Conservation (phyloP, 129 eudicot species). For the Chrysanthemum seticuspe region DNA sequence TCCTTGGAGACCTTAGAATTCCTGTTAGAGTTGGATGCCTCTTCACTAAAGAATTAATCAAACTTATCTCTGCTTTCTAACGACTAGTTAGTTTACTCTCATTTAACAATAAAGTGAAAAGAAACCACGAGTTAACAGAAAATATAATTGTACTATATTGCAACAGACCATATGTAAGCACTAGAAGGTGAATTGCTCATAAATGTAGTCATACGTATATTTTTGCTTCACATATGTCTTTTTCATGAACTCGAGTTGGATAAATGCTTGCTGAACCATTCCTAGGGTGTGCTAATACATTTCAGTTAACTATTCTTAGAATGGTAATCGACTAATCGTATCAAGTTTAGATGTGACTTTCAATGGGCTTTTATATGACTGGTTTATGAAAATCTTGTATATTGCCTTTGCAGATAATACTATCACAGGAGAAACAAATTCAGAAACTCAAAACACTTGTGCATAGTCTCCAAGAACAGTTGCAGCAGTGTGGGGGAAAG, state of each 20-base stretch:
- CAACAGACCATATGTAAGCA: not conserved
- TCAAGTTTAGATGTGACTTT: not conserved
- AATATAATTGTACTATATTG: not conserved
- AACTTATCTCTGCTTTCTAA: not conserved
- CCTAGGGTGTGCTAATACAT: not conserved
- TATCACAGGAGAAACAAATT: slow-evolving; percentile 53
- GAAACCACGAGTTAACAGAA: not conserved
- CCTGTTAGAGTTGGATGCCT: too few species aligned
- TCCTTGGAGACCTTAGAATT: not conserved
- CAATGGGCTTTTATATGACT: not conserved
- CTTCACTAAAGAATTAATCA: too few species aligned
- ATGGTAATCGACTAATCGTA: not conserved
- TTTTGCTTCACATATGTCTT: not conserved
- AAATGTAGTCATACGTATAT: too few species aligned
- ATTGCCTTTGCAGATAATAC: slow-evolving; percentile 42
- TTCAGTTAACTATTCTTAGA: slow-evolving; percentile 2
- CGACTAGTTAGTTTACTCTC: slow-evolving; percentile 1
- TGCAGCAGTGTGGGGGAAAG: slow-evolving; percentile 38
- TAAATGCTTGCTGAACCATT: not conserved
- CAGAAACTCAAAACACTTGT: slow-evolving; percentile 48
- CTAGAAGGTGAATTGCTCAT: not conserved
- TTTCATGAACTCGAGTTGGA: not conserved
- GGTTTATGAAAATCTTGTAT: slow-evolving; percentile 1
- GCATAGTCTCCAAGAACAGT: slow-evolving; percentile 45
- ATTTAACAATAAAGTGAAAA: not conserved